Percentiles rank a stretch among this genome's conserved stretches.
Conservation (phyloP, 2,329 filamentous ascomycete species). For the Trichoderma sp. region DNA sequence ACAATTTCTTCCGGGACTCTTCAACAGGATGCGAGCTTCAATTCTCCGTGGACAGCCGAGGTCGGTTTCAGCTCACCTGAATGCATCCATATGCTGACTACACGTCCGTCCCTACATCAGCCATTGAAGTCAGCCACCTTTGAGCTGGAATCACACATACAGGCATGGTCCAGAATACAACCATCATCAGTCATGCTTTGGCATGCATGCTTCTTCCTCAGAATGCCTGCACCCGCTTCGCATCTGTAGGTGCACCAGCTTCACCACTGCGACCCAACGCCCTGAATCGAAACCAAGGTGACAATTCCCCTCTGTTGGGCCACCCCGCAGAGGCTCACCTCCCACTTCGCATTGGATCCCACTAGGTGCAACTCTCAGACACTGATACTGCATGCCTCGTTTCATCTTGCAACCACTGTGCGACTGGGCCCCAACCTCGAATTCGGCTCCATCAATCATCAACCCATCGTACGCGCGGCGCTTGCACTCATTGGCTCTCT, state of each 20-base stretch:
- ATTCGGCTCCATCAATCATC: too few species aligned
- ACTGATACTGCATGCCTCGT: slow-evolving; percentile 8
- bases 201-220: neutral
- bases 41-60: neutral
- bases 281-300: too few species aligned
- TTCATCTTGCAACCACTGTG: slow-evolving; percentile 13
- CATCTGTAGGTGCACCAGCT: too few species aligned
- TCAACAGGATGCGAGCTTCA: neutral
- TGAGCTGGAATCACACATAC: slow-evolving; percentile 8
- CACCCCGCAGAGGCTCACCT: neutral
- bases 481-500: too few species aligned
- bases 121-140: neutral
- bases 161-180: neutral
- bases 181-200: neutral
- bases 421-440: neutral
- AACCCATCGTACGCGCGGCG: too few species aligned
- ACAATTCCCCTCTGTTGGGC: neutral
- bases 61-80: slow-evolving; percentile 2
- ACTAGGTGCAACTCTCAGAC: slow-evolving; percentile 4
- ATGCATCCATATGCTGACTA: neutral
- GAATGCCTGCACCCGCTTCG: too few species aligned
- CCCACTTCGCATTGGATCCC: neutral
- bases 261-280: too few species aligned
- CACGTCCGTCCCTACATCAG: neutral
- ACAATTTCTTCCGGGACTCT: neutral